Base-by-base conservation (phyloP, 2,329 filamentous ascomycete genomes). In the Samsoniella hepiali region DNA sequence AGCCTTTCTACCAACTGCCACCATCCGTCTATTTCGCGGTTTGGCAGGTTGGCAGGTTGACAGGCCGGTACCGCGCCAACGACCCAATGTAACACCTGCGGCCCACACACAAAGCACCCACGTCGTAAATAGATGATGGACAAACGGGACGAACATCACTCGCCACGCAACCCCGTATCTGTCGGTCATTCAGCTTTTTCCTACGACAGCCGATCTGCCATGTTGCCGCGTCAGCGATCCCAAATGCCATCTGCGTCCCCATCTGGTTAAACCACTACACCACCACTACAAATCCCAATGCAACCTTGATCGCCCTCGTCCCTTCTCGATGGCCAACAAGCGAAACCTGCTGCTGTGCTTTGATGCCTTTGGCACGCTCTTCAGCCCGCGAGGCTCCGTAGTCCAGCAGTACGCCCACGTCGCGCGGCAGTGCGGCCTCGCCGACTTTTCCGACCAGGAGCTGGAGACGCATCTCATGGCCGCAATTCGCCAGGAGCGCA, bases 301-400 rank as follows among this genome's bases (percentile, higher is more conserved):
- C 57, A 31, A 40, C 32, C 45, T 32, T 38, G 22, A 58, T 13
- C 36, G 42, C 42, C 42, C 22, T 22, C 15, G 32, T 5, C 29
- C 40, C 36, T 27, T 15, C 17, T 17, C 34, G 49, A 50, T 61
- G 36, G 40, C 38, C 40, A 11, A 13, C 57, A 27, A 32, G 47
- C 68, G 65, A 22, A 83, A 84, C 65, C 76, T 88, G 2, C 73
- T 88, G 0, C 72, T 88, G 1, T 85, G 84, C 65, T 84, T 89
- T 60, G 86, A 89, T 70, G 86, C 86, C 5, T 88, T 88, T 67
- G 85, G 83, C n/a, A 89, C 86, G 0, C 75, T 89, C 2, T 88
- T 87, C 72, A 75, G 72, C 11, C 84, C 85, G 0, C 80, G 75
- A 56, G 68, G 69, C 10, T 74, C 83, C 1, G 79, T 88, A 8